These are phyloP conservation scores for Colletotrichum lindemuthianum DNA, from an alignment of 2,329 filamentous ascomycete species.

Conservation along the genomic window DNA sequence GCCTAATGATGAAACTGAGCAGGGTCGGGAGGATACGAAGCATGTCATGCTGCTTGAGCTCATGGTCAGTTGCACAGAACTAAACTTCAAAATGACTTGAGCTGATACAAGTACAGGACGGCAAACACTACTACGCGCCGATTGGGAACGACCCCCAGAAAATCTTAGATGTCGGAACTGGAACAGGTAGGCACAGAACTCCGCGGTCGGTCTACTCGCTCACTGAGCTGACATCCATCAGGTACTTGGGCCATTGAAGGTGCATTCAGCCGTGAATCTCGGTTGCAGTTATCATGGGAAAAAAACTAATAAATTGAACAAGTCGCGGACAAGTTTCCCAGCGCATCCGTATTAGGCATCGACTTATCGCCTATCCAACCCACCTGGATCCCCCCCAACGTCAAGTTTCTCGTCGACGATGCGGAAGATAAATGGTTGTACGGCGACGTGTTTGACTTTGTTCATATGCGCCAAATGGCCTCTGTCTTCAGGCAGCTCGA, in stretches of 20 bases:
- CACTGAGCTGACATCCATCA: constrained; percentile 9
- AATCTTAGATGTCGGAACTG: constrained; percentile 61
- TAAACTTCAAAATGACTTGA: background rate
- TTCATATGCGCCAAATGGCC: constrained; percentile 62
- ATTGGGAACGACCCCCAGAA: constrained; percentile 51
- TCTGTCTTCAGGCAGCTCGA: constrained; percentile 61
- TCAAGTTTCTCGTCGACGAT: constrained; percentile 72
- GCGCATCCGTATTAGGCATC: constrained; percentile 51
- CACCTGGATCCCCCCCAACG: constrained; percentile 65
- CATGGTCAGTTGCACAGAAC: constrained; percentile 41
- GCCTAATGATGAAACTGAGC: constrained; percentile 58
- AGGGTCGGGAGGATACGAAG: constrained; percentile 56
- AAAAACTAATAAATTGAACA: constrained; percentile 44
- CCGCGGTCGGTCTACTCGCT: background rate
- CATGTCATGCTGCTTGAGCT: constrained; percentile 58
- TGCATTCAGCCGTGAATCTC: constrained; percentile 37
- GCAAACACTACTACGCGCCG: constrained; percentile 52
- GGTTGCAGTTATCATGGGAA: no score
- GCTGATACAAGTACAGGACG: constrained; percentile 40
- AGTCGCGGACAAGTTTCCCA: constrained; percentile 55
- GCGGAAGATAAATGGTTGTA: constrained; percentile 66
- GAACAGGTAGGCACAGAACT: constrained; percentile 49
- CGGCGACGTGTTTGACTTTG: constrained; percentile 65
- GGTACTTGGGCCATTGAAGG: constrained; percentile 65
- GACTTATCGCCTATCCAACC: constrained; percentile 59